Evolutionary conservation across 1,284 basidiomycete genomes (phyloP).

Genomic region (Malassezia vespertilionis): DNA sequence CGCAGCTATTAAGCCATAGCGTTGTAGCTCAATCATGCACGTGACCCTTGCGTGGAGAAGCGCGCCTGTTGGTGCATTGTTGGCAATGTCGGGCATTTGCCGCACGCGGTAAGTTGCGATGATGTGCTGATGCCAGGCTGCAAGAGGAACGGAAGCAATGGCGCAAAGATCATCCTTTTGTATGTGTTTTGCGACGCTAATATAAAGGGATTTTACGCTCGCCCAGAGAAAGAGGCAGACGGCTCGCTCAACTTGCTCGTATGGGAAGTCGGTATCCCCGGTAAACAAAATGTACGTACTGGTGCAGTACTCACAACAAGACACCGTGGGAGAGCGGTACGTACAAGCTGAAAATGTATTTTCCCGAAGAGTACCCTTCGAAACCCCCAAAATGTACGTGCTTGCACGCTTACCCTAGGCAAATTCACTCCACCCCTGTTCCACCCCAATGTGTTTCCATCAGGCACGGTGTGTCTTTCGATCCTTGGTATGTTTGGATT

Average conservation of each 20-base stretch:
- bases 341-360: constrained; percentile 78
- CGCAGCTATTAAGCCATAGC: constrained; percentile 3
- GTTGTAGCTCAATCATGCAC: background rate
- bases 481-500: constrained; percentile 55
- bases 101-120: constrained; percentile 10
- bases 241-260: constrained; percentile 91
- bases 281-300: constrained; percentile 47
- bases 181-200: constrained; percentile 53
- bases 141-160: constrained; percentile 93
- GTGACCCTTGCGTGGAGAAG: background rate
- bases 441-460: constrained; percentile 97
- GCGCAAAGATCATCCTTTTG: constrained; percentile 97
- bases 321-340: constrained; percentile 92
- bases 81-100: constrained; percentile 16
- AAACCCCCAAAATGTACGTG: constrained; percentile 83
- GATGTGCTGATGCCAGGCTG: constrained; percentile 2
- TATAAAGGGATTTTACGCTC: constrained; percentile 86
- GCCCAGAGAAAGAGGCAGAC: constrained; percentile 75
- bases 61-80: background rate
- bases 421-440: constrained; percentile 94
- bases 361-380: constrained; percentile 60
- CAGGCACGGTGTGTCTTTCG: constrained; percentile 92
- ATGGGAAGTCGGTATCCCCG: constrained; percentile 75
- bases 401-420: constrained; percentile 53
- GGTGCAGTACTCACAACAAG: constrained; percentile 50